Evolutionary conservation across 78 protist species (phyloP), one percentile per base, ranked within the genome.

Genomic region (Planoprotostelium fungivorum): DNA sequence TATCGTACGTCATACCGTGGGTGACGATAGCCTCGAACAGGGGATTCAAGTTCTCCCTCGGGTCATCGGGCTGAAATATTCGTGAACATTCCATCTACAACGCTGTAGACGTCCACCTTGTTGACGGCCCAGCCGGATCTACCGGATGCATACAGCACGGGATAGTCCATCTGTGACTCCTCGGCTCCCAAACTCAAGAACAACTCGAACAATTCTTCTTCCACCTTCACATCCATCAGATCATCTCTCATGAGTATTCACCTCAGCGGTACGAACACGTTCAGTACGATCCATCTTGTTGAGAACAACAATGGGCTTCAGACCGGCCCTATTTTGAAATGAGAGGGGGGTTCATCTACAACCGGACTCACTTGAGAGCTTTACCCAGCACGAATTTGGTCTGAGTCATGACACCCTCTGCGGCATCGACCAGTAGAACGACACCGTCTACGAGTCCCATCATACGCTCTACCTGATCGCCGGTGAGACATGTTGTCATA

Each of bases 321-420:
- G 88, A 34, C 92, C 92, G n/a, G 91, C 90, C 31, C 73, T 51
- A 16, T 85, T 83, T n/a, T 16, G 16, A 51, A 51, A 16, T 51
- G 31, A 51, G 16, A 51, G 31, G 63, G n/a, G n/a, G 16, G 31
- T 51, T 51, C 31, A 51, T 51, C 73, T 51, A 51, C 73, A 51
- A 51, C 73, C 16, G 16, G 73, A 51, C 73, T 51, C 73, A 83
- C 38, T 51, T 5, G 28, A 97, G 90, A 0, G 99, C 98, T 93
- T 97, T 97, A 34, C 90, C 37, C 63, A 97, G 93, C 35, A 97
- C 99, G 35, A 95, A 96, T 83, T 96, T 96, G 29, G 99, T 97
- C 84, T 96, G 98, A 0, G 98, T 91, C 97, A 93, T 95, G 85
- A 95, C 96, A 36, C 99, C 99, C 88, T 98, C 99, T 0, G 96